Percentiles rank a stretch among this genome's conserved stretches.
phyloP scores from a whole-genome alignment of 768 basidiomycete species.

The Russula virescens region DNA sequence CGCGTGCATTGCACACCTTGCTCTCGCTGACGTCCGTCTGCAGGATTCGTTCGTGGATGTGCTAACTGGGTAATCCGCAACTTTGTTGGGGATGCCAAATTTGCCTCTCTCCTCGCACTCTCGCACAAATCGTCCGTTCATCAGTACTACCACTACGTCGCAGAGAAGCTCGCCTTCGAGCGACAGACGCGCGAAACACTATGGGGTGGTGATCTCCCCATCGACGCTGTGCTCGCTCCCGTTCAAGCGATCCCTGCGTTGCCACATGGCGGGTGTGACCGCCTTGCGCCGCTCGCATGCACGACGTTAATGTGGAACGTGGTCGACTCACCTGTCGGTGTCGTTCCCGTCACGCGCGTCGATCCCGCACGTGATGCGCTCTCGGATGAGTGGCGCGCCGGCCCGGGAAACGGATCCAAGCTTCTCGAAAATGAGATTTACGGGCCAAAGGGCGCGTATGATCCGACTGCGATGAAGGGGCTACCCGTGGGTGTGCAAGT shows the following conservation, averaged over 20 bases:
- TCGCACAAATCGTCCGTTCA: constrained; percentile 9
- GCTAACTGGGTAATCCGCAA: constrained; percentile 8
- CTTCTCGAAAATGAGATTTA: constrained; percentile 63
- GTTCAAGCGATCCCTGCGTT: constrained; percentile 35
- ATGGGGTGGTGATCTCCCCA: constrained; percentile 26
- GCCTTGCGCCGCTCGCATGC: constrained; percentile 26
- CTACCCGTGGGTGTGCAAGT: constrained; percentile 83
- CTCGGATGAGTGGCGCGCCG: constrained; percentile 52
- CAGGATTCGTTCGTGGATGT: constrained; percentile 18
- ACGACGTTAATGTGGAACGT: constrained; percentile 38
- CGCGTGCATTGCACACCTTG: no score
- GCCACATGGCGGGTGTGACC: constrained; percentile 22
- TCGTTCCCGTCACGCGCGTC: constrained; percentile 39
- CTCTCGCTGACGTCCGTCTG: not conserved
- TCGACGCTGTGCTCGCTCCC: constrained; percentile 32
- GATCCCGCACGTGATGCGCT: constrained; percentile 36
- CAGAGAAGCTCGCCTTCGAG: constrained; percentile 13
- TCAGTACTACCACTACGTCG: constrained; percentile 16
- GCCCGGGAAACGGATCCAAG: constrained; percentile 48
- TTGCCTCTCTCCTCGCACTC: constrained; percentile 4
- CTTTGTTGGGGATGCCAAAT: constrained; percentile 15
- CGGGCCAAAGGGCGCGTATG: constrained; percentile 44
- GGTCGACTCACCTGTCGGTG: constrained; percentile 38
- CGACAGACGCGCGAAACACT: constrained; percentile 24
- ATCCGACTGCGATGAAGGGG: constrained; percentile 62